Evolutionary conservation across 1,139 yeast species (phyloP), one percentile per base, ranked within the genome.

Genomic region (Hyphopichia pseudoburtonii): DNA sequence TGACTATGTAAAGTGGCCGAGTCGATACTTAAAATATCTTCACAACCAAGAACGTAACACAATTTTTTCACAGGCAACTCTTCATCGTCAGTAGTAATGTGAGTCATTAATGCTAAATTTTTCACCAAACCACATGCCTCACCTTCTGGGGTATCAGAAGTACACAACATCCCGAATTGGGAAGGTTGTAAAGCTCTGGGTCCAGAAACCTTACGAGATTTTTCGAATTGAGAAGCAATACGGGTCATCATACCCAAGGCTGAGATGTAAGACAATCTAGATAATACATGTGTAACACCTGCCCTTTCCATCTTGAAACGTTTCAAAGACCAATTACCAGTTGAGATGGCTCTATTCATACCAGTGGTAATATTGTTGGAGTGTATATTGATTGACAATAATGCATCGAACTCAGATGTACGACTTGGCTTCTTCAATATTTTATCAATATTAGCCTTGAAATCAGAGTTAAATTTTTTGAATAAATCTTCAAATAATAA

Each of bases 241-340:
- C 99, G 86, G 12, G 99, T 92, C 99, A 92, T 92, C 99, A 92
- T 92, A 53, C 99, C 99, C 45, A 92, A 70, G 0, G 98, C 99
- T 9, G 95, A 83, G 36, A 92, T 92, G 59, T 89, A 92, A 23
- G 96, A 86, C 41, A 92, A 70, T 56, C 99, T 76, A 41, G 95
- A 84, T 39, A 92, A 71, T 32, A 92, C 97, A 59, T 92, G 98
- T 3, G 99, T 94, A 35, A 92, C 98, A 66, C 99, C 99, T 0
- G 99, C 98, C 46, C 98, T 80, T 67, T 94, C 98, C 99, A 92
- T 92, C 82, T 90, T 92, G 74, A 92, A 92, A 70, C 99, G 88
- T 65, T 92, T 92, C 58, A 92, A 75, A 1, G 97, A 88, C 99
- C 99, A 92, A 60, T 92, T 92, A 50, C 99, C 99, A 0, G 99